Evolutionary conservation across 192 early-diverging fungal species (phyloP).

Genomic region (Radiomyces spectabilis): DNA sequence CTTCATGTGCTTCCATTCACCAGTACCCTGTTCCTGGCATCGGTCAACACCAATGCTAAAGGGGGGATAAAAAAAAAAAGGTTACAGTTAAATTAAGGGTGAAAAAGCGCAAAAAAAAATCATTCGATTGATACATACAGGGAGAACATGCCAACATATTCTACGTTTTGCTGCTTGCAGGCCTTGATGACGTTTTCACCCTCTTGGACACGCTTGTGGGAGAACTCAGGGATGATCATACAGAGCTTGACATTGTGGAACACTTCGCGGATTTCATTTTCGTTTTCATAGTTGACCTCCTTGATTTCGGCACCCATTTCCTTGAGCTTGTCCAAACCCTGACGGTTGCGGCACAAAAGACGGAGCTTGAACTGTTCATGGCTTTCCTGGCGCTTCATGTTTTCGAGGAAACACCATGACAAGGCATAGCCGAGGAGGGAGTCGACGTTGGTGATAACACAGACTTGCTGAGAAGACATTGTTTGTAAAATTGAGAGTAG

Average conservation of each 20-base stretch:
- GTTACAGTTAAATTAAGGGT: not conserved
- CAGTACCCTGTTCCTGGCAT: not conserved
- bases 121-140: not conserved
- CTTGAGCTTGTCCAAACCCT: slow-evolving; percentile 6
- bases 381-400: not conserved
- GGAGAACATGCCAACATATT: slow-evolving; percentile 5
- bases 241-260: slow-evolving; percentile 7
- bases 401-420: slow-evolving; percentile 7
- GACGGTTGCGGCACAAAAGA: slow-evolving; percentile 8
- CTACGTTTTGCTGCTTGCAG: not conserved
- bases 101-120: not conserved
- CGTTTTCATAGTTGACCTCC: slow-evolving; percentile 7
- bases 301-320: slow-evolving; percentile 10
- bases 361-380: slow-evolving; percentile 11
- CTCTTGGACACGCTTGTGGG: not conserved
- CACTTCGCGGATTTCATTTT: not conserved
- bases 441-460: slow-evolving; percentile 20
- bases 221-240: slow-evolving; percentile 11
- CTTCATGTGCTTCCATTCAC: not conserved
- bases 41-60: slow-evolving; percentile 14
- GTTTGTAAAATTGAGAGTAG: not conserved
- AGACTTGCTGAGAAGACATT: slow-evolving; percentile 9
- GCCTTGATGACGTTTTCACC: slow-evolving; percentile 13
- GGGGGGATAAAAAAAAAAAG: not conserved
- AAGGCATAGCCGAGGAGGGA: slow-evolving; percentile 17